Evolutionary conservation across 2,329 filamentous ascomycete species (phyloP), one percentile per base, ranked within the genome.

Genomic region (Aureobasidium sp.): DNA sequence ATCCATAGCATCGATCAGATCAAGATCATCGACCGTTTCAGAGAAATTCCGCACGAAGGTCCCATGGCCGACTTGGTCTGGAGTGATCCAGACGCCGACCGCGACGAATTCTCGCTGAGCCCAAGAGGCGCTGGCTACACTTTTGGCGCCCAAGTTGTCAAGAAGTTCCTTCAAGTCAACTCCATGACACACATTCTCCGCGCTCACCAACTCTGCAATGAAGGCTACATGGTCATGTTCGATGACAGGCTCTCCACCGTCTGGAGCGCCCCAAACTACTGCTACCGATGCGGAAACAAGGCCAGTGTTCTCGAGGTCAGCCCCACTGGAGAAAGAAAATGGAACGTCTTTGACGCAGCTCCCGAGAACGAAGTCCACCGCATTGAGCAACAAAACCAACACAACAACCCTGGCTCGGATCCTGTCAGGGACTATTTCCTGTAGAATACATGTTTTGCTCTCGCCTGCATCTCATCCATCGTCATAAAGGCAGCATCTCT

Each of bases 1-100:
- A 97, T 99, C 73, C 94, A 99, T 76, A 96, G 90, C 48, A 97
- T 99, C 72, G 94, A 99, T 74, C 94, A 99, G 77, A 97, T 99
- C 77, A 97, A 99, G 76, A 96, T 99, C 74, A 97, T 99, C 73
- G 94, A 99, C 77, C 90, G 94, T 49, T 99, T 97, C 80, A 87
- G 94, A 68, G 94, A 99, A 73, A 99, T 99, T 64, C 94, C 94
- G 5, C 94, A 99, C 77, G 94, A 99, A 76, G 94, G 94, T 0
- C 94, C 94, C 37, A 99, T 99, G 94, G 94, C 94, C n/a, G 94
- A 99, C 74, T 80, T 99, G 5, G 94, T 99, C 35, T 99, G 94
- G 94, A 96, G 91, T 22, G 94, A 99, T 73, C 94, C 94, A 0
- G 94, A 99, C 73, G 88, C 90, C n/a, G 94, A 99, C 69, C 85